phyloP scores from a whole-genome alignment of 176 grass and related monocot species.

The Carex parvula region DNA sequence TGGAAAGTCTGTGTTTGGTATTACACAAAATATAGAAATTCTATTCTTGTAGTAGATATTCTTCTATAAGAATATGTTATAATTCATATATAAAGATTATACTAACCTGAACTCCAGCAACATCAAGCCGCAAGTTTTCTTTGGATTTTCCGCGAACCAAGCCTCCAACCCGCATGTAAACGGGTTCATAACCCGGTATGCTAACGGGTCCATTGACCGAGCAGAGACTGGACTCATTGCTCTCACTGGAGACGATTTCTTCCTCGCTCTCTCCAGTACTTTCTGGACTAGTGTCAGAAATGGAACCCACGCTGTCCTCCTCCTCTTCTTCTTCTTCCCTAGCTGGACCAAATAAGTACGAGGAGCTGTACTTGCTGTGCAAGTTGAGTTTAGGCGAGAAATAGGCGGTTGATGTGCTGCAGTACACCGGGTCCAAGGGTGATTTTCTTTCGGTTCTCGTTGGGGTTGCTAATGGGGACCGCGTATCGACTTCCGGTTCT shows the following conservation, averaged over 20 bases:
- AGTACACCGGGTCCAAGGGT: slow-evolving; percentile 2
- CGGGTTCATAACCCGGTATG: background rate
- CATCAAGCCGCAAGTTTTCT: slow-evolving; percentile 72
- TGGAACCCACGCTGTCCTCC: slow-evolving; percentile 67
- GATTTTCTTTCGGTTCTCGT: background rate
- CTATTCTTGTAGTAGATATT: too few species aligned
- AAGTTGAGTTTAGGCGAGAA: slow-evolving; percentile 19
- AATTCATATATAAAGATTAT: background rate
- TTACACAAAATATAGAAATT: too few species aligned
- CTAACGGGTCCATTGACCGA: background rate
- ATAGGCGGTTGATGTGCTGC: background rate
- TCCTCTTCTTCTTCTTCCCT: slow-evolving; percentile 26
- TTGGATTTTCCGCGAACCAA: slow-evolving; percentile 56
- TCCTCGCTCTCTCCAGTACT: slow-evolving; percentile 54
- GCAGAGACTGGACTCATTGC: slow-evolving; percentile 27
- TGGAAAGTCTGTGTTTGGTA: too few species aligned
- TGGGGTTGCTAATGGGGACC: slow-evolving; percentile 16
- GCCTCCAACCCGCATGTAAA: slow-evolving; percentile 26
- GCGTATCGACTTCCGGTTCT: background rate
- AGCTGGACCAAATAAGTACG: slow-evolving; percentile 36
- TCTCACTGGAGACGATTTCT: slow-evolving; percentile 58
- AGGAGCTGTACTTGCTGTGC: slow-evolving; percentile 19
- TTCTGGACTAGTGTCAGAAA: slow-evolving; percentile 47
- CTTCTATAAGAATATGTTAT: too few species aligned
- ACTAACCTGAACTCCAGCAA: slow-evolving; percentile 24